Base-by-base conservation (phyloP, 1,284 basidiomycete species). In the Moniliella sp. region DNA sequence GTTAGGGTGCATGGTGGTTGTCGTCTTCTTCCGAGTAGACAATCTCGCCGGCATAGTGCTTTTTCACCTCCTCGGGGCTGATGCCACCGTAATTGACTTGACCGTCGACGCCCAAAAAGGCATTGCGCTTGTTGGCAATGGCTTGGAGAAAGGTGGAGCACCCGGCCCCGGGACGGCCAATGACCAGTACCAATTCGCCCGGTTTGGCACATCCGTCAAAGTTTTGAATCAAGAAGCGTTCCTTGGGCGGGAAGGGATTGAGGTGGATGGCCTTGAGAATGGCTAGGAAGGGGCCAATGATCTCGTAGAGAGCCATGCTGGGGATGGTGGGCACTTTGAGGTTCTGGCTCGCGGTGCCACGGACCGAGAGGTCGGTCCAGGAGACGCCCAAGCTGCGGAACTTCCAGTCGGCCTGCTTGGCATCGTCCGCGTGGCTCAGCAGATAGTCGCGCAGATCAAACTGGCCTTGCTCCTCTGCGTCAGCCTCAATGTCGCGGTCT, bases 161-260 rank as follows among this genome's bases (percentile, higher is more conserved):
- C 66, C 75, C 64, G 72, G 62, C 62, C 8, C 64, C 64, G 0
- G 67, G 67, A 27, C 67, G 63, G 27, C 67, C 68, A 18, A 69
- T 60, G 19, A 69, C 68, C 40, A 70, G 49, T 39, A 65, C 65
- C 58, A 73, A 68, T 60, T 73, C 70, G 3, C 72, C 72, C 1
- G 73, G 73, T 48, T 75, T 76, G 25, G 82, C 64, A 13, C 74
- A 66, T 39, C 81, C 80, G 7, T 74, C 75, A 34, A 71, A 75
- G 39, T 74, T 74, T 11, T 19, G 10, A 2, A 19, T 5, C 3
- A 19, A 64, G 64, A n/a, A 11, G 15, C 29, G 4, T 18, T 15
- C n/a, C 1, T 18, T 8, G 15, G 10, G 16, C 4, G 17, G 17
- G 13, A 19, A 16, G 15, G 8, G 33, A 7, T 11, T 3, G 2